Evolutionary conservation across 805 yeast species (phyloP).

Genomic region (Cyberlindnera amylophila): DNA sequence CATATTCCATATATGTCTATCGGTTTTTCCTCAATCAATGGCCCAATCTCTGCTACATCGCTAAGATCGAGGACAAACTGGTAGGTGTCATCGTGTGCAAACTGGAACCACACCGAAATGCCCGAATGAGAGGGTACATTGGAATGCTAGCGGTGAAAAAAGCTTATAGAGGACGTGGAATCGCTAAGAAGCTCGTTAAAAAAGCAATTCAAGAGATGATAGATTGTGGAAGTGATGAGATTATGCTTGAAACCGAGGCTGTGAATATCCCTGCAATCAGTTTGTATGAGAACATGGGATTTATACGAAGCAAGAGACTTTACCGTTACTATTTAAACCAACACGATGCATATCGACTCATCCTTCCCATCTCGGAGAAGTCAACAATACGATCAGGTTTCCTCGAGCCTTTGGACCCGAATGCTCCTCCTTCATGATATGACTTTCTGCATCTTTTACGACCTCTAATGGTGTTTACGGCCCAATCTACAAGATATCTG

Average conservation of each 20-base stretch:
- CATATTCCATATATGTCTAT: conserved; percentile 90
- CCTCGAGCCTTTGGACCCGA: conserved; percentile 27
- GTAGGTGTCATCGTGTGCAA: conserved; percentile 88
- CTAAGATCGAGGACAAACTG: conserved; percentile 41
- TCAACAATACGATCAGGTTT: conserved; percentile 55
- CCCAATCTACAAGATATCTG: neutral
- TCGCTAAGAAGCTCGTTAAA: conserved; percentile 70
- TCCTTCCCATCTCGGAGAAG: conserved; percentile 70
- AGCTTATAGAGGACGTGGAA: conserved; percentile 68
- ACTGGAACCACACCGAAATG: conserved; percentile 69
- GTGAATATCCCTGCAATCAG: conserved; percentile 66
- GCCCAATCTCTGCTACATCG: conserved; percentile 80
- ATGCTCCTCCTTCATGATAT: neutral
- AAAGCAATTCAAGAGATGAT: conserved; percentile 63
- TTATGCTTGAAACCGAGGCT: conserved; percentile 91
- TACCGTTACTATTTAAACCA: conserved; percentile 86
- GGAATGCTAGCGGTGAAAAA: conserved; percentile 92
- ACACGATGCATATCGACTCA: conserved; percentile 87
- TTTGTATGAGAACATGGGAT: conserved; percentile 74
- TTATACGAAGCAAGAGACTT: conserved; percentile 68
- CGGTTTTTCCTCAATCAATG: conserved; percentile 85
- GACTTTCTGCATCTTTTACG: neutral
- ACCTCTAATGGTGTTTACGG: neutral
- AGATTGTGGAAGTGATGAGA: conserved; percentile 70
- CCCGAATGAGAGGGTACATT: conserved; percentile 81